phyloP scores from a whole-genome alignment of 257 asterid species.

The Verbascum thapsus region DNA sequence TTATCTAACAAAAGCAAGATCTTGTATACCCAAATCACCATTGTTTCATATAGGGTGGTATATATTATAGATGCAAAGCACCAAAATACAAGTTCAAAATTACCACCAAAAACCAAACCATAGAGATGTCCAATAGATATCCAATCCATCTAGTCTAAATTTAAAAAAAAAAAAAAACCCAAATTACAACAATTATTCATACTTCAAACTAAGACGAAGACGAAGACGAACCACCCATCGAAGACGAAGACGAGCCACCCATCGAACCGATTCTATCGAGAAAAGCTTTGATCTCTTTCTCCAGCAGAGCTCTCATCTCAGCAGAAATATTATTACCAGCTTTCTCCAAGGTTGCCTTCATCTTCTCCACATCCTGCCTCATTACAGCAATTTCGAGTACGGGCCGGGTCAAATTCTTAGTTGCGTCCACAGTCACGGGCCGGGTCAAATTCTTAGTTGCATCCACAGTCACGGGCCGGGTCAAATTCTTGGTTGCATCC shows the following conservation, averaged over 20 bases:
- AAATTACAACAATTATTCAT: conserved; percentile 18
- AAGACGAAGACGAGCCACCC: conserved; percentile 46
- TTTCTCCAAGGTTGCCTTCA: conserved; percentile 69
- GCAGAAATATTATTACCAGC: conserved; percentile 59
- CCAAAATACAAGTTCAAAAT: conserved; percentile 32
- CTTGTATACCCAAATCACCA: too few relatives aligned
- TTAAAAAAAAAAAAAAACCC: too few relatives aligned
- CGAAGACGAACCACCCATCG: conserved; percentile 47
- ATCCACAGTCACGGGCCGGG: conserved; percentile 23
- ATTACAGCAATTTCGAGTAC: conserved; percentile 50
- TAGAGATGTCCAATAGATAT: neutral
- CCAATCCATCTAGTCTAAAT: too few relatives aligned
- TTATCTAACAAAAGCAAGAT: too few relatives aligned
- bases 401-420: conserved; percentile 23
- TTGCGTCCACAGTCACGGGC: conserved; percentile 27
- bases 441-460: too few relatives aligned
- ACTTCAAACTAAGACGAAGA: conserved; percentile 30
- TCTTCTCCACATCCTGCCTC: conserved; percentile 72
- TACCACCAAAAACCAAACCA: conserved; percentile 4
- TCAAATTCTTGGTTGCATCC: conserved; percentile 22
- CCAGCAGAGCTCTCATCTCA: conserved; percentile 63
- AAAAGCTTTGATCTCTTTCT: conserved; percentile 64
- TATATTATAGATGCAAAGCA: conserved; percentile 8
- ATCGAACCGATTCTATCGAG: conserved; percentile 53
- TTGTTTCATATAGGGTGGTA: conserved; percentile 18